A percentile compares a stretch with the other conserved stretches of the same genome.
These are phyloP conservation scores for Colletotrichum sp. DNA, from an alignment of 2,329 filamentous ascomycete genomes.

Conservation along the genomic window DNA sequence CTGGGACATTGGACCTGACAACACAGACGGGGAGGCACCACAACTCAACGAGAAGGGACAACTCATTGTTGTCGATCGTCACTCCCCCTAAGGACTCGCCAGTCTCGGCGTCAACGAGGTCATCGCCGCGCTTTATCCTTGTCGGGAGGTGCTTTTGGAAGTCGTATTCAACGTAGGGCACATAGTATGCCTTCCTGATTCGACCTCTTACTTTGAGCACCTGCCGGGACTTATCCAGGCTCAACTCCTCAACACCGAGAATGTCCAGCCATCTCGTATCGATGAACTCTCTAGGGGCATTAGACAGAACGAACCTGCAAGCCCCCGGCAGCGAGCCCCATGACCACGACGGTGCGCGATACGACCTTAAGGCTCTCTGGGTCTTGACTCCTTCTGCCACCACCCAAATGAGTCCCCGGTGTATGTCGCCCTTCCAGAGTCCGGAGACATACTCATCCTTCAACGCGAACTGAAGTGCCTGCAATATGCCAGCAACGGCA, in stretches of 20 bases:
- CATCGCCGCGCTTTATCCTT: accelerated
- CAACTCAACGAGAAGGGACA: accelerated
- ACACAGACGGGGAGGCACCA: not conserved
- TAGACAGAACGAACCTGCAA: not conserved
- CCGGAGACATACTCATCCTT: accelerated
- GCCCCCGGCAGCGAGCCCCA: accelerated
- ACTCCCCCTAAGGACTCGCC: accelerated
- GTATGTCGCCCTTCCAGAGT: accelerated
- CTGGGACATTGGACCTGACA: accelerated
- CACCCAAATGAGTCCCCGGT: accelerated
- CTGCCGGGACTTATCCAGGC: too few relatives aligned
- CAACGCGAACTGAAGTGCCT: not conserved
- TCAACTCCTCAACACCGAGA: too few relatives aligned
- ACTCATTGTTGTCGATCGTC: not conserved
- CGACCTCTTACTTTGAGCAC: too few relatives aligned
- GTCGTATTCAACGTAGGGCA: not conserved
- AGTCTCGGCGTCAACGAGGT: not conserved
- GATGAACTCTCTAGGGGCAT: not conserved
- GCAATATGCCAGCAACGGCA: not conserved
- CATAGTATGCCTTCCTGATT: not conserved
- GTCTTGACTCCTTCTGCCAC: not conserved
- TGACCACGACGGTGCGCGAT: not conserved
- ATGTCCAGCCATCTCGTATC: too few relatives aligned
- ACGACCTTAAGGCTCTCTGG: too few relatives aligned
- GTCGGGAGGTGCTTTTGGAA: not conserved